Percentiles rank a stretch among this genome's conserved stretches.
phyloP scores from a whole-genome alignment of 2,329 filamentous ascomycete genomes.

The Neofusicoccum laricinum region DNA sequence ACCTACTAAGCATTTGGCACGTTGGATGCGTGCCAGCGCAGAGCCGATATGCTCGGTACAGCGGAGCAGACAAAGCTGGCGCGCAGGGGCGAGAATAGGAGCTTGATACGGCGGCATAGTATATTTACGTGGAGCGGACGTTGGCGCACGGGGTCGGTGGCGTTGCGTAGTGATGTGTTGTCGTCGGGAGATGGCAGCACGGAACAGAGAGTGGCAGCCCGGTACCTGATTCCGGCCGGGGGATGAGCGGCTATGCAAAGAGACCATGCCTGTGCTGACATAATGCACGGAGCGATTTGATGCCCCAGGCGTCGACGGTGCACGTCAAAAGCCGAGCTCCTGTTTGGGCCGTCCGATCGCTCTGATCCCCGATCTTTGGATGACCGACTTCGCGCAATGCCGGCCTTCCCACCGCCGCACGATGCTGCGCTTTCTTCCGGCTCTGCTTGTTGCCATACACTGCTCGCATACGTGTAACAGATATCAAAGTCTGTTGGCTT shows the following conservation, averaged over 20 bases:
- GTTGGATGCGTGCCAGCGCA: too few species aligned
- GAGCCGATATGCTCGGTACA: too few species aligned
- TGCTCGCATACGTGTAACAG: too few species aligned
- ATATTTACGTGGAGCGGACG: conserved; percentile 47
- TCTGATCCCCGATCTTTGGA: background rate
- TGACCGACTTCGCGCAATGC: background rate
- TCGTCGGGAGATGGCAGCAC: background rate
- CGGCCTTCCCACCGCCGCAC: background rate
- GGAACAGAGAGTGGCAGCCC: background rate
- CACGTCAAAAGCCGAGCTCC: conserved; percentile 2
- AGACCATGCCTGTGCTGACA: background rate
- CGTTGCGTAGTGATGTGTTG: background rate
- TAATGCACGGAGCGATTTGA: background rate
- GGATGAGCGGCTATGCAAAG: background rate
- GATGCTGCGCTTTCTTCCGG: background rate
- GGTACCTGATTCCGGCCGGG: background rate
- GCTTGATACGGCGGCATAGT: conserved; percentile 30
- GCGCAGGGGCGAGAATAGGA: too few species aligned
- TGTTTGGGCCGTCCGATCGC: conserved; percentile 5
- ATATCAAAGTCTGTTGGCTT: too few species aligned
- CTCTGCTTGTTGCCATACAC: too few species aligned
- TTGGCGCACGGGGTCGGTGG: conserved; percentile 28
- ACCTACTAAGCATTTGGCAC: too few species aligned
- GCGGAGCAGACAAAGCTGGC: too few species aligned
- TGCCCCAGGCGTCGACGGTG: background rate